Conservation (phyloP, 371 early-diverging fungal species). For the Dinochytrium kinnereticum region DNA sequence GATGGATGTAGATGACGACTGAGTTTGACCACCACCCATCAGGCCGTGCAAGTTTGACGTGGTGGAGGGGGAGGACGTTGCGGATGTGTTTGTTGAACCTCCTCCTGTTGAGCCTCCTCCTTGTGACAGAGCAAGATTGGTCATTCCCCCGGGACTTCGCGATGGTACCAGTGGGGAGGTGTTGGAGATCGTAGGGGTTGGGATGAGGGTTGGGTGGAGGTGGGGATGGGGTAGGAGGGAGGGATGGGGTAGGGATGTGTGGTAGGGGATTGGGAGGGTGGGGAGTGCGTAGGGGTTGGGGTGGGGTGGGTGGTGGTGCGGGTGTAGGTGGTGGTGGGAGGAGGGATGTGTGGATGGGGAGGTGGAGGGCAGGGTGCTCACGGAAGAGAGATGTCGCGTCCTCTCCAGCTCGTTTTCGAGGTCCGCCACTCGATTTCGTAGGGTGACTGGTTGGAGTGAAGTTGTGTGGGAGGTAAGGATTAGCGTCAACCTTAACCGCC, state of each 20-base stretch:
- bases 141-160: neutral
- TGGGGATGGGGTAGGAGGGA: neutral
- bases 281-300: neutral
- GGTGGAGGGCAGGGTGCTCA: no score
- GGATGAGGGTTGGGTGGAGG: neutral
- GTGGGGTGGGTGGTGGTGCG: neutral
- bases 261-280: neutral
- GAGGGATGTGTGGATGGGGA: no score
- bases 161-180: slow-evolving; percentile 2
- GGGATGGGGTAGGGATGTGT: neutral
- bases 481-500: no score
- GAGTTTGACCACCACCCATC: no score
- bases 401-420: slow-evolving; percentile 7
- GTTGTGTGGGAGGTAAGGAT: no score
- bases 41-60: neutral
- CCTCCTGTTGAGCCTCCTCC: no score
- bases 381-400: neutral
- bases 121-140: neutral
- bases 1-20: no score
- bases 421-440: neutral
- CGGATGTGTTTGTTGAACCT: no score
- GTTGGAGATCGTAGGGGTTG: neutral
- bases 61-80: neutral
- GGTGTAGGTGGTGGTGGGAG: no score
- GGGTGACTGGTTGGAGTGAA: neutral